Evolutionary conservation across 1,284 basidiomycete genomes (phyloP).

Genomic region (Ceratobasidium sp.): DNA sequence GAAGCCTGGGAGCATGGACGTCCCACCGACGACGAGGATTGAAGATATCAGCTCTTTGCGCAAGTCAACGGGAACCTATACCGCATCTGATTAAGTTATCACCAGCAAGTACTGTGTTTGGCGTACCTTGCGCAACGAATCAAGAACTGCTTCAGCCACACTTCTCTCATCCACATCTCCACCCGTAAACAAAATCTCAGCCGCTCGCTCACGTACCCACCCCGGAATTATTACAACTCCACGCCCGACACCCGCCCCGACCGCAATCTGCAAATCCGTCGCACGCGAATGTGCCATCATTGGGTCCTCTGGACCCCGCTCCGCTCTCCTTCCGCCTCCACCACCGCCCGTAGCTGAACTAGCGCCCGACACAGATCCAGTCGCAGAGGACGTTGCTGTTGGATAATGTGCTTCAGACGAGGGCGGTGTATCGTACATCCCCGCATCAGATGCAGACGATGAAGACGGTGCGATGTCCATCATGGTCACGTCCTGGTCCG

Average conservation of each 20-base stretch:
- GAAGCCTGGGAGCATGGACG: slow-evolving; percentile 89
- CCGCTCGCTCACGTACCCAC: slow-evolving; percentile 90
- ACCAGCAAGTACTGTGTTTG: slow-evolving; percentile 14
- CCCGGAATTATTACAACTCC: slow-evolving; percentile 88
- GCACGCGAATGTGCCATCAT: slow-evolving; percentile 52
- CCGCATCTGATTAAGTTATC: slow-evolving; percentile 8
- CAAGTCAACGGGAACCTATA: slow-evolving; percentile 85
- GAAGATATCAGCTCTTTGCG: slow-evolving; percentile 79
- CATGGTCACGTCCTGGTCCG: slow-evolving; percentile 41
- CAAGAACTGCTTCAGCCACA: slow-evolving; percentile 79
- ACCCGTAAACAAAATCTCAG: slow-evolving; percentile 88
- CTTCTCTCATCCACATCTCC: slow-evolving; percentile 86
- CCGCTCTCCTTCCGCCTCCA: slow-evolving; percentile 9
- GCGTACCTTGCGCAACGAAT: slow-evolving; percentile 74
- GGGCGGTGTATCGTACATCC: slow-evolving; percentile 23
- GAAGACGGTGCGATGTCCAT: slow-evolving; percentile 41
- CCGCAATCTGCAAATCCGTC: slow-evolving; percentile 52
- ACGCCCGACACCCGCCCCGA: slow-evolving; percentile 51
- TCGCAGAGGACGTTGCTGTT: not conserved
- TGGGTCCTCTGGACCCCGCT: not conserved
- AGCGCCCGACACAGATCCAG: slow-evolving; percentile 27
- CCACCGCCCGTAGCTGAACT: slow-evolving; percentile 8
- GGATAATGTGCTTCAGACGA: slow-evolving; percentile 12
- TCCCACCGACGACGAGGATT: slow-evolving; percentile 87
- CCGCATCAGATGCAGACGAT: slow-evolving; percentile 27